phyloP scores from a whole-genome alignment of 164 flowering plant genomes.

The Piper longum region DNA sequence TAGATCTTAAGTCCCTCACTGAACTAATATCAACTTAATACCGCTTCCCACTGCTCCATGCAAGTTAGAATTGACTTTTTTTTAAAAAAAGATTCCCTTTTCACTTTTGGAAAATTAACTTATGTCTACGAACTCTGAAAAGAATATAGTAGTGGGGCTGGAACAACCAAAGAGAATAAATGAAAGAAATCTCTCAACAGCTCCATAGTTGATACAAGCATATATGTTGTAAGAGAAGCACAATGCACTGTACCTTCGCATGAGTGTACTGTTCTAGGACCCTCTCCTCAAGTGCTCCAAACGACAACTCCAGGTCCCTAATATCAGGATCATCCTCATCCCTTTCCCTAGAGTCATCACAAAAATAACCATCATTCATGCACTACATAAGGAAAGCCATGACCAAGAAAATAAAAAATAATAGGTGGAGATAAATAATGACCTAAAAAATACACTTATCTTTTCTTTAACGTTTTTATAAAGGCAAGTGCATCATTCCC shows the following conservation, averaged over 20 bases:
- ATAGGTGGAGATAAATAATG: too few species aligned
- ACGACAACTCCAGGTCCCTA: slow-evolving; percentile 54
- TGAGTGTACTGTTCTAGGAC: slow-evolving; percentile 83
- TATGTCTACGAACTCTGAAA: too few species aligned
- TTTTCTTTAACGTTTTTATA: too few species aligned
- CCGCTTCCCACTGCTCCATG: too few species aligned
- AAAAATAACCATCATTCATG: background rate
- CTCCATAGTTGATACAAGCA: background rate
- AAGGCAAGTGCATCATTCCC: too few species aligned
- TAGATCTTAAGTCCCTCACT: too few species aligned
- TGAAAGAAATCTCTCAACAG: background rate
- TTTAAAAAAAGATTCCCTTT: too few species aligned
- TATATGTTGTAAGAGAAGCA: background rate
- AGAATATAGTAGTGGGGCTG: background rate
- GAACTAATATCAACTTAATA: too few species aligned
- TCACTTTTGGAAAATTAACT: too few species aligned
- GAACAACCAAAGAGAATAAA: background rate
- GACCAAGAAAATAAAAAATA: background rate
- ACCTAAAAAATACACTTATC: too few species aligned
- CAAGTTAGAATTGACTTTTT: too few species aligned
- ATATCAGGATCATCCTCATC: slow-evolving; percentile 65
- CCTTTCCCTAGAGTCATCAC: slow-evolving; percentile 35
- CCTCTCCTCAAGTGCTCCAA: slow-evolving; percentile 92
- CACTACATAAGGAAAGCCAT: background rate
- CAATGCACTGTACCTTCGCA: slow-evolving; percentile 53